Evolutionary conservation across 176 grass and related monocot genomes (phyloP).

Genomic region (Lolium perenne): DNA sequence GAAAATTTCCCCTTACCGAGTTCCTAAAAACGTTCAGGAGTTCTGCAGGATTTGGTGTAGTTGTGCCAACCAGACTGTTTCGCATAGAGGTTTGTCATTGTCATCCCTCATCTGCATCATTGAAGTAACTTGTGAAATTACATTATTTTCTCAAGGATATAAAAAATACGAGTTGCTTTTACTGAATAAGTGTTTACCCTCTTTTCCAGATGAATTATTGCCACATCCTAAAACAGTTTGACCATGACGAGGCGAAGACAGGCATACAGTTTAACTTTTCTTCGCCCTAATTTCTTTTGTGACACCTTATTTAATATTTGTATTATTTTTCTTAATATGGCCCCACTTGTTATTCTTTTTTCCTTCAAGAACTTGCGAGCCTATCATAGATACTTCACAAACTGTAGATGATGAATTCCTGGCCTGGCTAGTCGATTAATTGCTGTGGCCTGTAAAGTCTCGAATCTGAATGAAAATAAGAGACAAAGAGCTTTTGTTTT

Average conservation of each 20-base stretch:
- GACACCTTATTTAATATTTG: conserved; percentile 1
- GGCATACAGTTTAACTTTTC: conserved; percentile 88
- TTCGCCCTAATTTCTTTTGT: conserved; percentile 47
- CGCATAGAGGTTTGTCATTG: conserved; percentile 75
- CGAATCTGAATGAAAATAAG: conserved; percentile 20
- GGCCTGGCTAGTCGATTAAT: conserved; percentile 19
- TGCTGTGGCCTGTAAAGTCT: conserved; percentile 26
- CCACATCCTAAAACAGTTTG: conserved; percentile 78
- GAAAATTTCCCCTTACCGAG: conserved; percentile 49
- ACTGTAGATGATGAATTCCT: conserved; percentile 32
- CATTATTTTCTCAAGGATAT: conserved; percentile 5
- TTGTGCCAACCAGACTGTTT: conserved; percentile 75
- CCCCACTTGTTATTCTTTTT: not conserved
- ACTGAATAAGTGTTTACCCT: conserved; percentile 27
- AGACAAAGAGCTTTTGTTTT: conserved; percentile 22
- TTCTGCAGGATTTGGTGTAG: conserved; percentile 81
- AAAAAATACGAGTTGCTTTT: not conserved
- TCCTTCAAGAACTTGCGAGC: conserved; percentile 12
- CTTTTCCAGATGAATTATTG: conserved; percentile 86
- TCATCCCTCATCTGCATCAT: not conserved
- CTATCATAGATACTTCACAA: not conserved
- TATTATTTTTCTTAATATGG: not conserved
- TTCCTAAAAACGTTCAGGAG: conserved; percentile 79
- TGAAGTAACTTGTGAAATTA: conserved; percentile 20
- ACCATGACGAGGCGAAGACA: conserved; percentile 77